Evolutionary conservation across 2,329 filamentous ascomycete genomes (phyloP).

Genomic region (Aspergillus sp.): DNA sequence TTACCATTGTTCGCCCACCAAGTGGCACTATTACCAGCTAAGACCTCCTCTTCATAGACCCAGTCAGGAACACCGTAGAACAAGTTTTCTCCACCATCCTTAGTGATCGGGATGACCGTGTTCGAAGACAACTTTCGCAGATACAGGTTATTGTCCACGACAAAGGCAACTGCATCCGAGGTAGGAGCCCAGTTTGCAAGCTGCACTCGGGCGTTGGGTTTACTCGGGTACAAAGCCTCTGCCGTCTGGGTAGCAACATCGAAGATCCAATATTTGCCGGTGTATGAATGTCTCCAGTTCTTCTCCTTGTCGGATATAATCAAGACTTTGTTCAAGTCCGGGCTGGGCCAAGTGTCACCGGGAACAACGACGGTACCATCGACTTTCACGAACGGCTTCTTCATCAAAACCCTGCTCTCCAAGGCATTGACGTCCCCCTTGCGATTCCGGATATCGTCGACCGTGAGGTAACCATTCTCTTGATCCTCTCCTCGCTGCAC

Average conservation of each 20-base stretch:
- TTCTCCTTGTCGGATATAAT: conserved; percentile 66
- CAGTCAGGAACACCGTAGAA: conserved; percentile 98
- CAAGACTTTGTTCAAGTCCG: conserved; percentile 79
- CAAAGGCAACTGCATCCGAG: conserved; percentile 85
- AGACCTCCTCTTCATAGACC: conserved; percentile 90
- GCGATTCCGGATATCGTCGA: conserved; percentile 73
- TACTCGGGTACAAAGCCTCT: conserved; percentile 69
- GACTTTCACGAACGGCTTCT: conserved; percentile 58
- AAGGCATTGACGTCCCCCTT: conserved; percentile 41
- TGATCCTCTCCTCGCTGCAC: conserved; percentile 60
- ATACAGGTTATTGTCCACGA: conserved; percentile 84
- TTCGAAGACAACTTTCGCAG: conserved; percentile 63
- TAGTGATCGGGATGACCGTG: conserved; percentile 68
- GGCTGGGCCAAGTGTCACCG: conserved; percentile 66
- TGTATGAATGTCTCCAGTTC: conserved; percentile 89
- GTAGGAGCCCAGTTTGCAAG: conserved; percentile 85
- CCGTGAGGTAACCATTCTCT: conserved; percentile 71
- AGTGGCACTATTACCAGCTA: conserved; percentile 72
- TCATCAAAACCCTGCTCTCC: conserved; percentile 69
- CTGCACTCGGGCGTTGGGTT: conserved; percentile 65
- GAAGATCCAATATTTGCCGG: conserved; percentile 83
- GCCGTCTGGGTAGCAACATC: conserved; percentile 76
- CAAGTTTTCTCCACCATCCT: conserved; percentile 77
- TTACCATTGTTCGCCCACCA: conserved; percentile 95
- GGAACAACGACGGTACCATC: conserved; percentile 54